Evolutionary conservation across 2,329 filamentous ascomycete species (phyloP), one percentile per base, ranked within the genome.

Genomic region (Xylariales sp.): DNA sequence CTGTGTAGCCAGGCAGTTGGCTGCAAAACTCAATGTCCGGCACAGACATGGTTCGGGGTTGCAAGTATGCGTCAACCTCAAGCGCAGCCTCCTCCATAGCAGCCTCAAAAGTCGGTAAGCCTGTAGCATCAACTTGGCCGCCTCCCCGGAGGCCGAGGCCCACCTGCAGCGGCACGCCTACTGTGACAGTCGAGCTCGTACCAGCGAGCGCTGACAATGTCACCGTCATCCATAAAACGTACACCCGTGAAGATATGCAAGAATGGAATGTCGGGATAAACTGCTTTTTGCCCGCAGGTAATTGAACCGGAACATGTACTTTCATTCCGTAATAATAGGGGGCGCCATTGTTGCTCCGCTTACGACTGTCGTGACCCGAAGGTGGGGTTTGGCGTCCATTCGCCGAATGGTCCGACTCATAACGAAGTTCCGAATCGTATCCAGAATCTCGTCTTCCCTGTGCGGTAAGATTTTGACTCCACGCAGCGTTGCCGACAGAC

Each of bases 231-330:
- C 83, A 82, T 36, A 89, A 74, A 4, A 83, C 81, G 75, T 89
- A 89, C n/a, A 83, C 82, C 32, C 87, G 83, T 7, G 85, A 85
- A 45, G 82, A 79, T 75, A 89, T 83, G 79, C 87, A 89, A 8
- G 84, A 85, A 78, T 88, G 85, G 74, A 89, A 89, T 5, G 85
- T 85, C 0, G 87, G 87, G 28, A 88, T 69, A 71, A 88, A 86
- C 8, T 83, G 79, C 75, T 83, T 86, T 73, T 81, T 83, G 34
- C 77, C 75, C 8, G 78, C 75, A 3, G 86, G 84, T 39, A 89
- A 75, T 16, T 77, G 74, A 65, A 89, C 78, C 0, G 86, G 85
- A 0, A 89, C 74, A 49, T 81, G 77, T 9, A 89, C 69, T 4
- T 76, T 76, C 0, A 85, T 76, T 0, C 79, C 78, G 73, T 86